A percentile compares a stretch with the other conserved stretches of the same genome.
Evolutionary conservation across 106 monocot species (phyloP).

Genomic region (Hemerocallis citrina): DNA sequence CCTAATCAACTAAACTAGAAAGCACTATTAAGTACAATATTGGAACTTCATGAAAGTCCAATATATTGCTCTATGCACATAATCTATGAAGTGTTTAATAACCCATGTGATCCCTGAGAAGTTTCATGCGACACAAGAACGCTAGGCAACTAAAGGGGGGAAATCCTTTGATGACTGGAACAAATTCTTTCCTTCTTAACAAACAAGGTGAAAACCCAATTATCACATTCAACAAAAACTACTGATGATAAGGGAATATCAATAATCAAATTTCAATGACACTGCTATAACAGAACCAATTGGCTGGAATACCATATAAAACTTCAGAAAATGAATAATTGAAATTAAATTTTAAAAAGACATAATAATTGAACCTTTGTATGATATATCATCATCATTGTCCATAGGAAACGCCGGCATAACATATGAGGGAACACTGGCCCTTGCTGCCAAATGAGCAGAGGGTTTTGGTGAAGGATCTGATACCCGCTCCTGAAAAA

Average conservation of each 20-base stretch:
- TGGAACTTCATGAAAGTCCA: no score
- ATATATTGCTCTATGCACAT: background rate
- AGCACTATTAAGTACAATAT: background rate
- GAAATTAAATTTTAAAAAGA: background rate
- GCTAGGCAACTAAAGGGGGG: background rate
- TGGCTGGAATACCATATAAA: no score
- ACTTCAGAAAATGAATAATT: background rate
- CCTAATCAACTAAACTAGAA: background rate
- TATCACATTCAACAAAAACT: background rate
- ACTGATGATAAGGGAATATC: no score
- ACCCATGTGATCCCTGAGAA: no score
- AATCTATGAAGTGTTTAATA: background rate
- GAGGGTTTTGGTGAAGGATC: slow-evolving; percentile 67
- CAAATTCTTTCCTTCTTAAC: no score
- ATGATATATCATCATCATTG: slow-evolving; percentile 78
- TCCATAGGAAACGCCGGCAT: slow-evolving; percentile 52
- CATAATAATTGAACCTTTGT: slow-evolving; percentile 33
- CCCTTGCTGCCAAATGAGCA: slow-evolving; percentile 35
- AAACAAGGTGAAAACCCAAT: no score
- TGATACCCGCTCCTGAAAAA: slow-evolving; percentile 49
- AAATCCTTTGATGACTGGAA: background rate
- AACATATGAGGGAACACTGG: slow-evolving; percentile 47
- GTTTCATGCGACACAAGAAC: no score
- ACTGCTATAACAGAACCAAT: background rate
- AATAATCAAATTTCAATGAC: no score